Evolutionary conservation across 2,329 filamentous ascomycete species (phyloP).

Genomic region (Ophiognomonia clavigignenti-juglandacearum): DNA sequence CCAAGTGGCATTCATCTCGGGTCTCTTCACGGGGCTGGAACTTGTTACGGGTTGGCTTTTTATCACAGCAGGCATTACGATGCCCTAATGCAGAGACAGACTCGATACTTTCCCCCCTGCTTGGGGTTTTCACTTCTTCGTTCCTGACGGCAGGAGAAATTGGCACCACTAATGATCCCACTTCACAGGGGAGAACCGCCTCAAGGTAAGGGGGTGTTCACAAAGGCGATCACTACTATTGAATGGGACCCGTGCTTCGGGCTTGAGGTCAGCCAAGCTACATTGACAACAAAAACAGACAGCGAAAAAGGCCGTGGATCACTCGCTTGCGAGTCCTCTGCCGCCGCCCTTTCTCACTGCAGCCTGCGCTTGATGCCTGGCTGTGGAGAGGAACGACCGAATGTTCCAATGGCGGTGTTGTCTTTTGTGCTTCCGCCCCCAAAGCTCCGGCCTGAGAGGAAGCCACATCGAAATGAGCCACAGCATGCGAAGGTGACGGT

Average conservation of each 20-base stretch:
- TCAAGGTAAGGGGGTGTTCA: neutral
- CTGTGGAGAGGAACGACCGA: slow-evolving; percentile 46
- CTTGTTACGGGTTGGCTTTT: neutral
- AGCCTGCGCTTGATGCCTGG: slow-evolving; percentile 39
- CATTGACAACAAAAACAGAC: neutral
- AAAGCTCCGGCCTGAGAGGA: no score
- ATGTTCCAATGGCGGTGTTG: no score
- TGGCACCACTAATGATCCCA: slow-evolving; percentile 9
- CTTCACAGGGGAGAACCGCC: neutral
- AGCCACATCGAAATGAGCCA: no score
- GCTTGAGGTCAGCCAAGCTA: no score
- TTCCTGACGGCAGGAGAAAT: neutral
- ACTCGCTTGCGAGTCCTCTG: slow-evolving; percentile 11
- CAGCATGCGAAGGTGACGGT: no score
- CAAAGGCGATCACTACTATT: neutral
- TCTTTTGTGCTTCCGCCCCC: no score
- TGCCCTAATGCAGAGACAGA: slow-evolving; percentile 15
- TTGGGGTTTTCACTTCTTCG: neutral
- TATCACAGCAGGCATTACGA: slow-evolving; percentile 6
- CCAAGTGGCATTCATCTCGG: neutral
- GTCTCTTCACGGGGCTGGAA: neutral
- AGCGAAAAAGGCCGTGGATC: slow-evolving; percentile 4
- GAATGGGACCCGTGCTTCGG: no score
- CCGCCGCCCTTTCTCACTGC: slow-evolving; percentile 48
- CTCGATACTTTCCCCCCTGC: slow-evolving; percentile 4